These are phyloP conservation scores for Sporothrix luriei DNA, from an alignment of 2,329 filamentous ascomycete genomes.

Conservation along the genomic window DNA sequence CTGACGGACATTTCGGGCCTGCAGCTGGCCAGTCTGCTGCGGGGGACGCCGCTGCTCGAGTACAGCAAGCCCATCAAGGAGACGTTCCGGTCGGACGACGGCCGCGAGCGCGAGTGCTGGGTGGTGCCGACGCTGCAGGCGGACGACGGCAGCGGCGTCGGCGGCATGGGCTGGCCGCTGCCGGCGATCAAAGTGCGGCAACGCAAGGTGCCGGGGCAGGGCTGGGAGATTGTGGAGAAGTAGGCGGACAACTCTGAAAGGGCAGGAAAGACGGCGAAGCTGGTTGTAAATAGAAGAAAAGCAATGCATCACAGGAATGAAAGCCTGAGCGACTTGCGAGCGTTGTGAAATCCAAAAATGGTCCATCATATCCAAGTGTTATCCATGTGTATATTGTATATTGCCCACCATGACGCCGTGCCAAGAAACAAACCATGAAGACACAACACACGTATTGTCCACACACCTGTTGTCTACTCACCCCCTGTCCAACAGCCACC, in stretches of 20 bases:
- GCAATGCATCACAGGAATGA: too few relatives aligned
- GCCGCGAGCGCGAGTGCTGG: conserved; percentile 70
- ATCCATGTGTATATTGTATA: too few relatives aligned
- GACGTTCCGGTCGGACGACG: conserved; percentile 52
- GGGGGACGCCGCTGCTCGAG: conserved; percentile 79
- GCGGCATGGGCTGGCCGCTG: conserved; percentile 77
- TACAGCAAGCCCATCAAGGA: conserved; percentile 93
- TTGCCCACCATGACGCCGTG: too few relatives aligned
- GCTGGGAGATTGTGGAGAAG: conserved; percentile 67
- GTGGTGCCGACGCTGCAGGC: conserved; percentile 76
- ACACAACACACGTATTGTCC: too few relatives aligned
- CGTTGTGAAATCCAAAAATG: too few relatives aligned
- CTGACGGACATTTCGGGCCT: conserved; percentile 76
- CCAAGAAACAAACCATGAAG: too few relatives aligned
- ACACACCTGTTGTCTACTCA: too few relatives aligned
- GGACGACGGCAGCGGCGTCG: conserved; percentile 58
- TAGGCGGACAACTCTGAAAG: too few relatives aligned
- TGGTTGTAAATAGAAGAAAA: too few relatives aligned
- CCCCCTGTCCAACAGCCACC: neutral
- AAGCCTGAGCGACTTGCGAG: too few relatives aligned
- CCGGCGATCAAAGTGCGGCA: conserved; percentile 84
- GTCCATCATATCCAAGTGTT: too few relatives aligned
- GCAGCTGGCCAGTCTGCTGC: conserved; percentile 76
- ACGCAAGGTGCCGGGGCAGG: conserved; percentile 68
- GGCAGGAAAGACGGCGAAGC: too few relatives aligned